These are phyloP conservation scores for Spinacia oleracea DNA, from an alignment of 179 eudicot species.

Conservation along the genomic window DNA sequence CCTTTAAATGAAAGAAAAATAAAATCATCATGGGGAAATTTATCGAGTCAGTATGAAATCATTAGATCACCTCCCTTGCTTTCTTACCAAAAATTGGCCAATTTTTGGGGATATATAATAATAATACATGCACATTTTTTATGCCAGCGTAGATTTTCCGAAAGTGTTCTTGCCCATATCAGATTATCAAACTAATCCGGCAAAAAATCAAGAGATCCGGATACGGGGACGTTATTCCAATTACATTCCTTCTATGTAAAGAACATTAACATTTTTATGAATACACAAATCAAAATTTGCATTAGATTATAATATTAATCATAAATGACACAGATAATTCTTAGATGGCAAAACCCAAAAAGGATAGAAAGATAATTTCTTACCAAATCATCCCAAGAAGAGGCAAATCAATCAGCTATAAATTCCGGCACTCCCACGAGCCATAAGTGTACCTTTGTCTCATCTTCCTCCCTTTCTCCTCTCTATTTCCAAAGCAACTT, in stretches of 20 bases:
- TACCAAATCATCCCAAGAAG: background rate
- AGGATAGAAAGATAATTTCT: slow-evolving; percentile 14
- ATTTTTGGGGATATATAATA: background rate
- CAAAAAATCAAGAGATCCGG: slow-evolving; percentile 12
- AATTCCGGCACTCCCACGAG: background rate
- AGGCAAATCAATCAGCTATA: slow-evolving; percentile 12
- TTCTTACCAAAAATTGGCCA: slow-evolving; percentile 21
- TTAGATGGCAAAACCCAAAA: slow-evolving; percentile 24
- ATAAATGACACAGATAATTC: slow-evolving; percentile 25
- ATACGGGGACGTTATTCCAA: slow-evolving; percentile 15
- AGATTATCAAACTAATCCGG: slow-evolving; percentile 1
- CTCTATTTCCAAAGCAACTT: background rate
- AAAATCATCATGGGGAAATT: background rate
- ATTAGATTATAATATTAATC: slow-evolving; percentile 16
- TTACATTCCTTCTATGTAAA: slow-evolving; percentile 15
- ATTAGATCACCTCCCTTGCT: slow-evolving; percentile 7
- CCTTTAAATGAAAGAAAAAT: background rate
- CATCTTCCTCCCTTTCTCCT: slow-evolving; percentile 6
- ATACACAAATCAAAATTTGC: slow-evolving; percentile 8
- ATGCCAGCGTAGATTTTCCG: slow-evolving; percentile 22
- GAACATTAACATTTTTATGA: background rate
- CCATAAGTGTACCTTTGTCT: slow-evolving; percentile 7
- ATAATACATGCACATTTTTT: slow-evolving; percentile 1
- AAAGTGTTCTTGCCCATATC: slow-evolving; percentile 15
- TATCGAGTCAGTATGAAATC: slow-evolving; percentile 8